These are phyloP conservation scores for Penicillium canescens DNA, from an alignment of 495 filamentous ascomycete genomes.

Conservation along the genomic window DNA sequence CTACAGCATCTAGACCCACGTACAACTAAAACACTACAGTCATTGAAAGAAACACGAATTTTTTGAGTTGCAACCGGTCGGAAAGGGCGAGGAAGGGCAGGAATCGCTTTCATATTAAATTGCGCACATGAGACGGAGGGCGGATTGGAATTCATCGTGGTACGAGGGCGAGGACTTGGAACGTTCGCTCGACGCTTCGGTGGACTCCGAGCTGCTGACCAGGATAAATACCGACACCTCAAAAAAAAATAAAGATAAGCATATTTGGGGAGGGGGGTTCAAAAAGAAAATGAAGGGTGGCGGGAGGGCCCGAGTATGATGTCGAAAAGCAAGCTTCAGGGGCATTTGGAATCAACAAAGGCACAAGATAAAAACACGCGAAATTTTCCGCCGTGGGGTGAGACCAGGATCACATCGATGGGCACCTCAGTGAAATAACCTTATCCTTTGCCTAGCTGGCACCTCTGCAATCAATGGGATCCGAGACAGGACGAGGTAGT, in stretches of 20 bases:
- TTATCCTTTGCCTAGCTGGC: constrained; percentile 1
- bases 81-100: constrained; percentile 26
- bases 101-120: constrained; percentile 36
- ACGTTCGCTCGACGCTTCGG: constrained; percentile 45
- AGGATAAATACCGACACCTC: constrained; percentile 34
- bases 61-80: constrained; percentile 28
- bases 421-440: not conserved
- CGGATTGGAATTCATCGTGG: constrained; percentile 36
- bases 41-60: constrained; percentile 3
- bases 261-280: constrained; percentile 2
- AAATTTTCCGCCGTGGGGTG: not conserved
- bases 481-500: constrained; percentile 6
- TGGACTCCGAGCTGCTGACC: constrained; percentile 45
- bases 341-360: constrained; percentile 2
- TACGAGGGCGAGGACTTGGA: constrained; percentile 30
- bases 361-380: constrained; percentile 8
- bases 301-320: not conserved
- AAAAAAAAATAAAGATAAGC: constrained; percentile 6
- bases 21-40: constrained; percentile 16
- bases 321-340: not conserved
- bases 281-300: not conserved
- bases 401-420: not conserved
- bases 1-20: not conserved
- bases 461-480: not conserved
- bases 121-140: constrained; percentile 36